Percentiles rank a stretch among this genome's conserved stretches.
These are phyloP conservation scores for Scleroderma citrinum DNA, from an alignment of 768 basidiomycete genomes.

Conservation along the genomic window DNA sequence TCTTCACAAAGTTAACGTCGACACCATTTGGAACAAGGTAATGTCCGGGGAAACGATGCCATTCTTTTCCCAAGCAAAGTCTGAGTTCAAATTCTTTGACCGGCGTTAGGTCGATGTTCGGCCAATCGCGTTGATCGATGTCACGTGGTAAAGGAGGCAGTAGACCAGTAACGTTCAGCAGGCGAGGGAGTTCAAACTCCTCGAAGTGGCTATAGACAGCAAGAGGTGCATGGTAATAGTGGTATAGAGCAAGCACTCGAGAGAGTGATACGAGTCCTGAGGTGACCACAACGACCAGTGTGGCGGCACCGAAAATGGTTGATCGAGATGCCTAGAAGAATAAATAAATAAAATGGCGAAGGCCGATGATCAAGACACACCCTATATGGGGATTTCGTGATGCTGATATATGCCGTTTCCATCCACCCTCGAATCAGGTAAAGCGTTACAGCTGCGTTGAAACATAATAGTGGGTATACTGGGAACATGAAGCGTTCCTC, in stretches of 20 bases:
- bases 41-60: slow-evolving; percentile 91
- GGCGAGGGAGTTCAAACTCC: slow-evolving; percentile 68
- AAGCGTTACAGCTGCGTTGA: slow-evolving; percentile 88
- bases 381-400: slow-evolving; percentile 80
- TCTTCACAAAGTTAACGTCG: slow-evolving; percentile 84
- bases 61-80: slow-evolving; percentile 90
- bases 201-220: slow-evolving; percentile 67
- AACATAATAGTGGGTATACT: slow-evolving; percentile 83
- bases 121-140: slow-evolving; percentile 38
- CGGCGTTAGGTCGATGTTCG: slow-evolving; percentile 58
- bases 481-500: slow-evolving; percentile 99
- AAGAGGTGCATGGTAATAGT: slow-evolving; percentile 90
- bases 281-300: slow-evolving; percentile 61
- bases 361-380: slow-evolving; percentile 39
- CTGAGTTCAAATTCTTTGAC: slow-evolving; percentile 66
- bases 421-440: slow-evolving; percentile 86
- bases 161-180: slow-evolving; percentile 69
- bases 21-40: slow-evolving; percentile 83
- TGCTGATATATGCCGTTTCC: slow-evolving; percentile 65
- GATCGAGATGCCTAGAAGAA: slow-evolving; percentile 65
- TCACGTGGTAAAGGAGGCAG: slow-evolving; percentile 42
- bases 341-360: not conserved
- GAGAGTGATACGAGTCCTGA: slow-evolving; percentile 68
- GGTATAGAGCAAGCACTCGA: slow-evolving; percentile 74
- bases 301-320: slow-evolving; percentile 68